Evolutionary conservation across 306 rosid species (phyloP).

Genomic region (Begonia peltatifolia): DNA sequence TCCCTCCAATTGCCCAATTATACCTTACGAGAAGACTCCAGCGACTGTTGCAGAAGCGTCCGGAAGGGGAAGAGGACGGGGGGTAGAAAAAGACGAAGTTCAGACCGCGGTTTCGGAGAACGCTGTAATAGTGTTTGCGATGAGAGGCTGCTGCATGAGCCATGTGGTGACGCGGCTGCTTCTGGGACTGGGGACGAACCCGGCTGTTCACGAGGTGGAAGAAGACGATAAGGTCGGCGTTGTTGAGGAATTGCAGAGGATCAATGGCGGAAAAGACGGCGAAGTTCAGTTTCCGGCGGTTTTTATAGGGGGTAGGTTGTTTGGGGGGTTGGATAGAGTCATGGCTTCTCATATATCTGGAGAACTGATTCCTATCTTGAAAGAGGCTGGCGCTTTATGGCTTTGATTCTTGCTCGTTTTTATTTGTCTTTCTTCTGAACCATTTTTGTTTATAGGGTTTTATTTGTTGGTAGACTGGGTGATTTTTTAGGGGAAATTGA

Average conservation of each 20-base stretch:
- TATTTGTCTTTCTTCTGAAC: background rate
- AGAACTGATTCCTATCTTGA: constrained; percentile 47
- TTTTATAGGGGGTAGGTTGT: constrained; percentile 41
- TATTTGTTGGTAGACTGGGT: no score
- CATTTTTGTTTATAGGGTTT: background rate
- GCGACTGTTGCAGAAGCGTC: background rate
- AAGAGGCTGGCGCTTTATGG: constrained; percentile 57
- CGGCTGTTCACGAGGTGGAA: constrained; percentile 38
- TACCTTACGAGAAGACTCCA: background rate
- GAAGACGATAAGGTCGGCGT: constrained; percentile 31
- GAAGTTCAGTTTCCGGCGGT: constrained; percentile 37
- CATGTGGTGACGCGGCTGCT: constrained; percentile 48
- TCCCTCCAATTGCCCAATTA: background rate
- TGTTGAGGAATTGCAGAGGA: constrained; percentile 19
- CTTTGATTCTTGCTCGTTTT: constrained; percentile 18
- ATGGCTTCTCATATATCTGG: constrained; percentile 66
- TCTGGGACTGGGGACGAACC: constrained; percentile 43
- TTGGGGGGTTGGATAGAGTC: constrained; percentile 50
- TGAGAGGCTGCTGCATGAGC: constrained; percentile 54
- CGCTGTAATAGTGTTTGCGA: constrained; percentile 35
- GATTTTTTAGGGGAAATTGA: no score
- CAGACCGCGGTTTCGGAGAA: constrained; percentile 29
- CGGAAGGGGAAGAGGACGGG: no score
- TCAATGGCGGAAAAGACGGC: constrained; percentile 1
- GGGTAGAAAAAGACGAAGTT: constrained; percentile 1